Conservation (phyloP, 2,329 filamentous ascomycete genomes). For the Emergomyces pasteurianus region DNA sequence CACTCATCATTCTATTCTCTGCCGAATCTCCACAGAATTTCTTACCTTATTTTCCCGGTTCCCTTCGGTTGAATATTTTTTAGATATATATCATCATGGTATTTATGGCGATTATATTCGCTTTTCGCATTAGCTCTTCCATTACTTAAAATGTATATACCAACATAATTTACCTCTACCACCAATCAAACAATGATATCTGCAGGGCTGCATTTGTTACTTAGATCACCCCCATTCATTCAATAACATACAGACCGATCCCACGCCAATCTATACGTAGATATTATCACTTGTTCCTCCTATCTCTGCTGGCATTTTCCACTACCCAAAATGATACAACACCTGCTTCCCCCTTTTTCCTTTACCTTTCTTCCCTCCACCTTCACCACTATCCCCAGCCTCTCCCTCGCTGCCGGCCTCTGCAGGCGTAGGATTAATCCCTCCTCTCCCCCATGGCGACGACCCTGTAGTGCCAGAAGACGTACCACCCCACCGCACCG, state of each 20-base stretch:
- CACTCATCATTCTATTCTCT: not conserved
- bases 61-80: too few relatives aligned
- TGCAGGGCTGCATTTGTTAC: not conserved
- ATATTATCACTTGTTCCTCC: too few relatives aligned
- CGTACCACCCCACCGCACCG: conserved; percentile 34
- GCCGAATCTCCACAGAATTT: not conserved
- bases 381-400: conserved; percentile 9
- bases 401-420: conserved; percentile 9
- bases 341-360: conserved; percentile 28
- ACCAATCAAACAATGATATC: not conserved
- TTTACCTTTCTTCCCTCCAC: conserved; percentile 20
- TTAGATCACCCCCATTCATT: not conserved
- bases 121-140: too few relatives aligned
- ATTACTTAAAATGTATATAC: too few relatives aligned
- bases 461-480: conserved; percentile 19
- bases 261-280: not conserved
- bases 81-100: too few relatives aligned
- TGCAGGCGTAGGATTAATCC: conserved; percentile 12
- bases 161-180: too few relatives aligned
- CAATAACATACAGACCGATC: not conserved
- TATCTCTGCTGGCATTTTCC: not conserved
- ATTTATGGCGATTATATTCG: too few relatives aligned
- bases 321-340: conserved; percentile 29
- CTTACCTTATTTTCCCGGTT: too few relatives aligned
- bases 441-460: conserved; percentile 27